A percentile compares a stretch with the other conserved stretches of the same genome.
Conservation (phyloP, 2,329 filamentous ascomycete species). For the Verticillium nubilum region DNA sequence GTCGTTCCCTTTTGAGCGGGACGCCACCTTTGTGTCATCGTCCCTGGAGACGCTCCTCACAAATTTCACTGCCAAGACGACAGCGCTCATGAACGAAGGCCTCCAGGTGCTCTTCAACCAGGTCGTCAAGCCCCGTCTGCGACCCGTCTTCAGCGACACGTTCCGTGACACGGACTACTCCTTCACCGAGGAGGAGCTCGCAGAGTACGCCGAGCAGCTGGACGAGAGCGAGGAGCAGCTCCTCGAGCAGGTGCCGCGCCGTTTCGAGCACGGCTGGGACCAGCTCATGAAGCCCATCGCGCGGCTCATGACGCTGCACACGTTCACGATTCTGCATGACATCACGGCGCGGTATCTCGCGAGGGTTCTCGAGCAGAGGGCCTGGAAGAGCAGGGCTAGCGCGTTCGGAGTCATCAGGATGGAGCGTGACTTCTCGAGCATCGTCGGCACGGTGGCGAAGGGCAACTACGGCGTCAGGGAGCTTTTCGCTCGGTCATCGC, state of each 20-base stretch:
- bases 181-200: constrained; percentile 56
- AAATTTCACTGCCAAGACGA: constrained; percentile 71
- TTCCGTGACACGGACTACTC: constrained; percentile 91
- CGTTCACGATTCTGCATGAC: constrained; percentile 71
- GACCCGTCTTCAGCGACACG: constrained; percentile 78
- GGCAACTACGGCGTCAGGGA: constrained; percentile 76
- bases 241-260: constrained; percentile 65
- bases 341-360: constrained; percentile 70
- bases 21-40: constrained; percentile 63
- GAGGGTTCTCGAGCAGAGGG: constrained; percentile 77
- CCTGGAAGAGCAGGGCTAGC: constrained; percentile 76
- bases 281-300: constrained; percentile 78
- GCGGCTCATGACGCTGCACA: constrained; percentile 73
- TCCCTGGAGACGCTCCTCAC: constrained; percentile 64
- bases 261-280: constrained; percentile 84
- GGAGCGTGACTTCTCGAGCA: constrained; percentile 75
- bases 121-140: constrained; percentile 78
- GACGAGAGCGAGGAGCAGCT: constrained; percentile 48
- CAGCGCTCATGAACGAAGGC: constrained; percentile 77
- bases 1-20: constrained; percentile 75
- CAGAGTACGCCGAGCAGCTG: constrained; percentile 47
- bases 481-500: constrained; percentile 66
- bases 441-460: constrained; percentile 62
- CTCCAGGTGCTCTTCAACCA: constrained; percentile 82
- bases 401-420: constrained; percentile 76